Base-by-base conservation (phyloP, 257 asterid genomes). In the Nicotiana obtusifolia region DNA sequence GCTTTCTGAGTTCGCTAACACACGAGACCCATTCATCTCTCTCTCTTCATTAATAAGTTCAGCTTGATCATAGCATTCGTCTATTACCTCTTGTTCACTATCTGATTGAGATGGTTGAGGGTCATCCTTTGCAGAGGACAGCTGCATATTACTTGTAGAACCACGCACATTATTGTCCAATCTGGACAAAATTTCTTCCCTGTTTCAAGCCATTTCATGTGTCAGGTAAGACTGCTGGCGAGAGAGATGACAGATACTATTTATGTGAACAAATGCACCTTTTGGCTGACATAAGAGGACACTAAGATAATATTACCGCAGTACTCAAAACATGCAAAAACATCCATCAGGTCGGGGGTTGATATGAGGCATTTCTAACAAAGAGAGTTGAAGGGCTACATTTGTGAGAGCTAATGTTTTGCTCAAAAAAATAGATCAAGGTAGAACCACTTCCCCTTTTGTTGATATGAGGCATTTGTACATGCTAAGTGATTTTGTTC, bases 151-250 rank as follows among this genome's bases (percentile, higher is more conserved):
- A 77, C 85, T 84, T 52, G 56, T 81, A 20, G 88, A 87, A 76
- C 84, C 69, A 52, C 85, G 81, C 67, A 86, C 82, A 81, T 88
- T 81, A 81, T 60, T 86, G 78, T 87, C 95, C 89, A 89, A 66
- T 87, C 89, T 91, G 76, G 97, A 92, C 76, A 91, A 90, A 84
- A 94, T 91, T 80, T 90, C 99, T 85, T 91, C 98, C 90, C 99
- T 94, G 92, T 61, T 87, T 64, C 75, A 78, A 49, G 30, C 13
- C 52, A 47, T 80, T 53, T 78, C 1, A 79, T 8, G 24, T 61
- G 56, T 60, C 57, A 35, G 47, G 44, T 37, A 22, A 28, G 37
- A 37, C 61, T 10, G 59, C 17, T 24, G 52, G 28, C 16, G 31
- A 62, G 75, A 57, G 64, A 75, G 16, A n/a, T 26, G 33, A 5